Evolutionary conservation across 768 basidiomycete species (phyloP), one percentile per base, ranked within the genome.

Genomic region (Podaxis sp.): DNA sequence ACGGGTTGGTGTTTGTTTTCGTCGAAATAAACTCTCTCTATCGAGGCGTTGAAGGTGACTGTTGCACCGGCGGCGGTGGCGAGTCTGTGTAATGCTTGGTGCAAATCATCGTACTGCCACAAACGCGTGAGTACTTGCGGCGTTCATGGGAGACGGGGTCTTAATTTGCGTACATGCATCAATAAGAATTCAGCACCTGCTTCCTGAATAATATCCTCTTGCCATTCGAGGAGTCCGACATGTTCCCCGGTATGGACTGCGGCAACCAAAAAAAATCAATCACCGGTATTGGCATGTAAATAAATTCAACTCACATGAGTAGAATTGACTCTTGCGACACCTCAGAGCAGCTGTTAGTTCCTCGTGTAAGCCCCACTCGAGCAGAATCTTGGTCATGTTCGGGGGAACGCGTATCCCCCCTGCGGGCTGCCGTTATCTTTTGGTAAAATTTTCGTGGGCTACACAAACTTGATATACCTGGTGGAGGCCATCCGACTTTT

Each of bases 401-500:
- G 84, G 84, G 46, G 85, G 82, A 7, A 85, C 75, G 30, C 82
- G 78, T 52, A 82, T 69, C 22, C 82, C 83, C 52, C 74, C 77
- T 22, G 72, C 71, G 28, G 67, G 67, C 79, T 79, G 52, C 11
- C 17, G 51, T 49, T 3, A 48, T 30, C 13, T 22, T 9, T n/a
- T 44, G 30, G 38, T 48, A 39, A 48, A 38, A 17, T 46, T 17
- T 2, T 12, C 44, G 51, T 60, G 38, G 3, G 39, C 60, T 24
- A 46, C 7, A 13, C 17, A 24, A 28, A 57, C 13, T 7, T 66
- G 73, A 28, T 28, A 15, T 42, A 79, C 80, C 61, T 74, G 71
- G 36, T 76, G 72, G 22, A 75, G 68, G 2, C 69, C 73, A 13
- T 68, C 66, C 19, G 67, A 68, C 61, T 71, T 73, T 63, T 86